A percentile compares a stretch with the other conserved stretches of the same genome.
Evolutionary conservation across 2,329 filamentous ascomycete genomes (phyloP).

Genomic region (Ophiostoma tasmaniense): DNA sequence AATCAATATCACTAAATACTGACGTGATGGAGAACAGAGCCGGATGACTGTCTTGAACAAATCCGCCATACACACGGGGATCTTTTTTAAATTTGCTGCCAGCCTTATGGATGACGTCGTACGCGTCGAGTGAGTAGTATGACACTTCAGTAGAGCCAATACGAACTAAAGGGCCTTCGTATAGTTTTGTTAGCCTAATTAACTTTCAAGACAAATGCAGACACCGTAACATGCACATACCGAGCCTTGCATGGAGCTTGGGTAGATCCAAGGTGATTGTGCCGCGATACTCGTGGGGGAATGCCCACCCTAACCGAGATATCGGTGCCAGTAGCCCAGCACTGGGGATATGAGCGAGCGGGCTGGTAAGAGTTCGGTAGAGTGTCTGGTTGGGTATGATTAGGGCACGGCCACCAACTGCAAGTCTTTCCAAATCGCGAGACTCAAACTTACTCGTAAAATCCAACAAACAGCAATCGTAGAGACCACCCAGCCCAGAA

Average conservation of each 20-base stretch:
- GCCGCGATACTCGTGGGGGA: conserved; percentile 12
- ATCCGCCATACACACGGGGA: conserved; percentile 16
- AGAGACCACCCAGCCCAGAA: neutral
- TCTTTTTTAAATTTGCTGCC: conserved; percentile 16
- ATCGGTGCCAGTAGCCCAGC: conserved; percentile 11
- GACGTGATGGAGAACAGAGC: conserved; percentile 15
- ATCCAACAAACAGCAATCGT: neutral
- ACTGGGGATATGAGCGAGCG: conserved; percentile 4
- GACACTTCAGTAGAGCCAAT: conserved; percentile 17
- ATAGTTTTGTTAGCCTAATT: neutral
- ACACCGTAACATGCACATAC: neutral
- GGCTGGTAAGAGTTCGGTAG: neutral
- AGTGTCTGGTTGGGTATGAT: neutral
- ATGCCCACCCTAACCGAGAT: conserved; percentile 15
- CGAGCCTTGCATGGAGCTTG: conserved; percentile 9
- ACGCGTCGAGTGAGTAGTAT: conserved; percentile 15
- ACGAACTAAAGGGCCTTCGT: conserved; percentile 10
- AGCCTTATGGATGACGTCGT: conserved; percentile 13
- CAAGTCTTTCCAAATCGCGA: neutral
- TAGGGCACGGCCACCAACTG: neutral
- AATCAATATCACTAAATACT: neutral
- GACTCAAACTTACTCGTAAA: neutral
- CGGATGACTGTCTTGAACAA: conserved; percentile 16
- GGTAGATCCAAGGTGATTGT: conserved; percentile 15
- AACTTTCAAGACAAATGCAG: neutral